A percentile compares a stretch with the other conserved stretches of the same genome.
phyloP scores from a whole-genome alignment of 164 flowering plant genomes.

The Paratinospora sagittata region DNA sequence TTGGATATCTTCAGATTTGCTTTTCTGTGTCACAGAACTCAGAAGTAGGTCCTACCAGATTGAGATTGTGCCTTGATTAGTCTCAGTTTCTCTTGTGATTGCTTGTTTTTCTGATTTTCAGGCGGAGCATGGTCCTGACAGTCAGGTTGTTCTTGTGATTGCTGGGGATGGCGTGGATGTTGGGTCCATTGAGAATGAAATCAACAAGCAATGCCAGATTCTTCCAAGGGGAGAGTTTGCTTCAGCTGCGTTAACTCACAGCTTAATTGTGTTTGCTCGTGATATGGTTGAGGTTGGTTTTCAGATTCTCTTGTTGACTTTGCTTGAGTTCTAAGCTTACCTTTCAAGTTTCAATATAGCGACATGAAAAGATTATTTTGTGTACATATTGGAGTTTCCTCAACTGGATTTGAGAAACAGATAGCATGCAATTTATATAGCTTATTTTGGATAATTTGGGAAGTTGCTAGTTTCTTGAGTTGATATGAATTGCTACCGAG shows the following conservation, averaged over 20 bases:
- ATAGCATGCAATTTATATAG: background rate
- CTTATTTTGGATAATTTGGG: background rate
- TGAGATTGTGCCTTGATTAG: background rate
- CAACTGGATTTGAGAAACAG: too few species aligned
- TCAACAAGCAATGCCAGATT: slow-evolving; percentile 63
- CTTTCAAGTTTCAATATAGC: too few species aligned
- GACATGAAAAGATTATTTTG: background rate
- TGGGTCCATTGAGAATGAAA: slow-evolving; percentile 64
- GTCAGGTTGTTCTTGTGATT: slow-evolving; percentile 94
- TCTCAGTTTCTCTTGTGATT: background rate
- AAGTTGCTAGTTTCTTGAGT: background rate
- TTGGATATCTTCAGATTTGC: too few species aligned
- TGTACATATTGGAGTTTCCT: background rate
- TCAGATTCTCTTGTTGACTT: background rate
- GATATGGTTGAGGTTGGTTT: slow-evolving; percentile 86
- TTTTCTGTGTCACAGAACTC: too few species aligned
- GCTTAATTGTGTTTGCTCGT: slow-evolving; percentile 70
- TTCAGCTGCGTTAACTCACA: slow-evolving; percentile 75
- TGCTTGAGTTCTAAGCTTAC: too few species aligned
- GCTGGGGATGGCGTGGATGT: slow-evolving; percentile 79
- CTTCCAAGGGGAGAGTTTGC: slow-evolving; percentile 90
- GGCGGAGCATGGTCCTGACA: slow-evolving; percentile 99
- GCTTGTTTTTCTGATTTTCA: slow-evolving; percentile 26
- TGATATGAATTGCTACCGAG: background rate
- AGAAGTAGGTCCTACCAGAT: too few species aligned